phyloP scores from a whole-genome alignment of 345 rosid species.

The Hibiscus trionum region DNA sequence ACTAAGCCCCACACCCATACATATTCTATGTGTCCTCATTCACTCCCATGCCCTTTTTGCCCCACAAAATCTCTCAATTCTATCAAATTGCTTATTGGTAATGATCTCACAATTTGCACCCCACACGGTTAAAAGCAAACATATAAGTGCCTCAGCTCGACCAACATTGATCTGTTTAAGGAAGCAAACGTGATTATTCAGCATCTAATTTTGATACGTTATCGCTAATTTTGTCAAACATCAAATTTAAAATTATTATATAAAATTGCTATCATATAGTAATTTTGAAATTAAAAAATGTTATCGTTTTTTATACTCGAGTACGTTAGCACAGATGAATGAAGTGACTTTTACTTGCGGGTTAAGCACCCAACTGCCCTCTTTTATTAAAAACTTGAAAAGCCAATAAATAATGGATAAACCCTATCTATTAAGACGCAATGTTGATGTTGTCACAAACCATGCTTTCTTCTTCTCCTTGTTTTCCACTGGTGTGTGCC shows the following conservation, averaged over 20 bases:
- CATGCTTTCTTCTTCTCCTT: neutral
- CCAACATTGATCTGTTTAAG: constrained; percentile 18
- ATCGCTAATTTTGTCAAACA: neutral
- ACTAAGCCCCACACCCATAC: no score
- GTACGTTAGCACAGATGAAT: neutral
- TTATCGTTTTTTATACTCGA: no score
- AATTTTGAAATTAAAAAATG: no score
- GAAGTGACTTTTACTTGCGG: constrained; percentile 17
- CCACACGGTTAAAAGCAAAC: no score
- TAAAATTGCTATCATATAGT: no score
- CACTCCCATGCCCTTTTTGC: no score
- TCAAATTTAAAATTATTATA: neutral
- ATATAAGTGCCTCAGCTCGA: no score
- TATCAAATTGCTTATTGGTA: no score
- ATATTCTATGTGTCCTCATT: no score
- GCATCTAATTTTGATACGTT: neutral
- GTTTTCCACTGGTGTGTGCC: neutral
- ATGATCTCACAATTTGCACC: no score
- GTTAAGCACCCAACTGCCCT: constrained; percentile 19
- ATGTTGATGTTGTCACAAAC: neutral
- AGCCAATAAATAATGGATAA: neutral
- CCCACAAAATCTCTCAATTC: no score
- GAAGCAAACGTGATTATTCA: constrained; percentile 27
- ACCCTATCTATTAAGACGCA: neutral
- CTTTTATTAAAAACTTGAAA: neutral